phyloP scores from a whole-genome alignment of 1,284 basidiomycete genomes.

The Moesziomyces aphidis region DNA sequence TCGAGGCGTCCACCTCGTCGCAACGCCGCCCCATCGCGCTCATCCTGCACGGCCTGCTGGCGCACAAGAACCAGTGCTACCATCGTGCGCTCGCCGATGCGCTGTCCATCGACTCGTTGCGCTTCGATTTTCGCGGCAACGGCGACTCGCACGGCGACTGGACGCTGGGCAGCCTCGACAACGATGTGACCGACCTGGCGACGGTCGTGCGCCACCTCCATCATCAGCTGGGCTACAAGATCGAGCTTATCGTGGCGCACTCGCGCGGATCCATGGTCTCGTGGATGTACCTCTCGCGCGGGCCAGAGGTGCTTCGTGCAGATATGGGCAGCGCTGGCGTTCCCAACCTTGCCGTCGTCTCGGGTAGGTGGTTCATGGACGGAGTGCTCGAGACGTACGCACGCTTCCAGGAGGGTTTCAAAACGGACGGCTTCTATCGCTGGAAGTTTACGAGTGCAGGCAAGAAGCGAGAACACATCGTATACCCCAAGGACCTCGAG shows the following conservation, averaged over 20 bases:
- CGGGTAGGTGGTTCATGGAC: conserved; percentile 20
- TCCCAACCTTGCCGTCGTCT: conserved; percentile 16
- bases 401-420: conserved; percentile 16
- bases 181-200: conserved; percentile 34
- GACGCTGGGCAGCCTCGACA: conserved; percentile 19
- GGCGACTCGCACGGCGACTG: conserved; percentile 27
- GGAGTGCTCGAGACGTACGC: conserved; percentile 16
- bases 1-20: neutral
- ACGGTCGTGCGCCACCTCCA: conserved; percentile 24
- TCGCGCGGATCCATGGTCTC: conserved; percentile 30
- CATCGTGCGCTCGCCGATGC: conserved; percentile 76
- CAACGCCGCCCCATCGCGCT: conserved; percentile 31
- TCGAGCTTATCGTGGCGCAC: conserved; percentile 32
- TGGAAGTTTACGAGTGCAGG: conserved; percentile 54
- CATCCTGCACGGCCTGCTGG: conserved; percentile 55
- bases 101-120: conserved; percentile 80
- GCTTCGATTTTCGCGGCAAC: conserved; percentile 79
- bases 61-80: conserved; percentile 76
- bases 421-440: conserved; percentile 38
- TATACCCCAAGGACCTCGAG: conserved; percentile 39
- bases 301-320: conserved; percentile 1
- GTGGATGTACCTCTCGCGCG: conserved; percentile 27
- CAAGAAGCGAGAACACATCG: conserved; percentile 26
- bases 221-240: conserved; percentile 6
- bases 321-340: conserved; percentile 9